Evolutionary conservation across 805 yeast species (phyloP), one percentile per base, ranked within the genome.

Genomic region (Sugiyamaella qingdaonensis): DNA sequence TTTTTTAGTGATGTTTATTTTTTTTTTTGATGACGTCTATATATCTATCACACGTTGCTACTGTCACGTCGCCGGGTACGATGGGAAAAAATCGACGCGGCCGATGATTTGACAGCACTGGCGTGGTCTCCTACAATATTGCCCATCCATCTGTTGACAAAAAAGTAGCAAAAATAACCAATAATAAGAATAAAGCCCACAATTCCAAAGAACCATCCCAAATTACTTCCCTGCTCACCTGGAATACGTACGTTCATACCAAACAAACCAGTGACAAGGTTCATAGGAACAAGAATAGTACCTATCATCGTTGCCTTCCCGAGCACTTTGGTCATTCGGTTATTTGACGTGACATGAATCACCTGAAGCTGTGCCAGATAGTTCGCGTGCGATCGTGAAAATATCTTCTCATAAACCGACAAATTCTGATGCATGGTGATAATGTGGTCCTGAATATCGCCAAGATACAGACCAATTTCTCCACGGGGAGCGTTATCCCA

Each of bases 391-490:
- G 95, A 85, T 61, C 97, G 79, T 44, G 95, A 84, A 66, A 92
- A 86, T 63, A 92, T 92, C 77, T 91, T 91, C 67, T 92, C 99
- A 66, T 89, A 91, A 2, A 95, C 87, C 42, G 85, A 70, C 66
- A 92, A 77, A 64, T 89, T 91, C 72, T 90, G 97, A 70, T 82
- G 86, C 97, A 92, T 92, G 14, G 98, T 92, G 54, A 91, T 84
- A 64, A 92, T 86, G 79, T 91, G 98, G 77, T 91, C 97, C 72
- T 90, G 97, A 66, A 91, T 91, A 80, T 91, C 98, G 53, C 97
- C 97, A 57, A 91, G 72, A 68, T 88, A 92, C 58, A 91, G 75
- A 0, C 95, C 96, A 70, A 91, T 91, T 63, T 92, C 97, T 27
- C 86, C 92, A 63, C 95, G 78, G 49, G 97, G 96, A 61, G 71